These are phyloP conservation scores for Saccharomyces mikatae DNA, from an alignment of 805 yeast genomes.

Conservation along the genomic window DNA sequence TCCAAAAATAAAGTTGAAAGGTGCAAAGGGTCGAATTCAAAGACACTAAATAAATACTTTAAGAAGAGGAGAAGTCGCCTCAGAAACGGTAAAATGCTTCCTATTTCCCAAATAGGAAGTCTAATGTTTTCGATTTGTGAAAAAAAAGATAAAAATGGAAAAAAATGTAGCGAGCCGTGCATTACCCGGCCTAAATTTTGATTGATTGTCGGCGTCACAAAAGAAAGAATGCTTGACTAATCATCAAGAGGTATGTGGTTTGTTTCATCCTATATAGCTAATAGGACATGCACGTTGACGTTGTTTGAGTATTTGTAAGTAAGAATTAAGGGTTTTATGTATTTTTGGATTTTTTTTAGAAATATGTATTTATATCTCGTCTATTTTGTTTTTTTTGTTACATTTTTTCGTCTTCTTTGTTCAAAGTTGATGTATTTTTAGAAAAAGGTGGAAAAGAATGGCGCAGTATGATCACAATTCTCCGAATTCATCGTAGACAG, in stretches of 20 bases:
- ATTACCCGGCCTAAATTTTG: neutral
- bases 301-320: neutral
- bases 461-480: slow-evolving; percentile 32
- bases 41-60: neutral
- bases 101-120: neutral
- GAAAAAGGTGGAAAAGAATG: neutral
- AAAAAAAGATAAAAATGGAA: neutral
- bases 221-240: neutral
- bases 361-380: neutral
- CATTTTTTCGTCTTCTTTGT: neutral
- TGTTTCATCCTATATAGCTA: neutral
- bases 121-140: neutral
- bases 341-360: neutral
- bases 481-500: slow-evolving; percentile 44
- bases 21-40: neutral
- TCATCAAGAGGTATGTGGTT: neutral
- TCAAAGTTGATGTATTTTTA: neutral
- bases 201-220: neutral
- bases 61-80: neutral
- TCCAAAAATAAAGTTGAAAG: neutral
- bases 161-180: neutral
- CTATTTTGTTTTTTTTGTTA: neutral
- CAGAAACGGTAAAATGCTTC: neutral
- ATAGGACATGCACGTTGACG: neutral
- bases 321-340: neutral